phyloP scores from a whole-genome alignment of 257 asterid genomes.

The Nemophila menziesii region DNA sequence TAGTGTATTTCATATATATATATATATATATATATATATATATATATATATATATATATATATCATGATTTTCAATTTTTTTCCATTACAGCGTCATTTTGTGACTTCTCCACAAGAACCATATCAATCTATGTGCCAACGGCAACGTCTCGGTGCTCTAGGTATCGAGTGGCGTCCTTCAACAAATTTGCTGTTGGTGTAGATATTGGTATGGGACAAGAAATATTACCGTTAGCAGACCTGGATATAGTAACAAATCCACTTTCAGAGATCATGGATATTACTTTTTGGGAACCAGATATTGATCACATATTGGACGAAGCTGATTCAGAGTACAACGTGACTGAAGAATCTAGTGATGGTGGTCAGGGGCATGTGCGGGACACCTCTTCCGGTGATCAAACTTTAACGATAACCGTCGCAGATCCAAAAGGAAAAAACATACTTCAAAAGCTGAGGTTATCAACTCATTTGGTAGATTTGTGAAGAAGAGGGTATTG shows the following conservation, averaged over 20 bases:
- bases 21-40: too few relatives aligned
- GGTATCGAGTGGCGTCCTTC: slow-evolving; percentile 94
- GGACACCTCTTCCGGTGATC: slow-evolving; percentile 44
- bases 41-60: too few relatives aligned
- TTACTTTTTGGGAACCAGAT: slow-evolving; percentile 92
- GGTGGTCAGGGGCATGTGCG: slow-evolving; percentile 41
- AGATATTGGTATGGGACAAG: slow-evolving; percentile 69
- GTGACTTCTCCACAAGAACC: too few relatives aligned
- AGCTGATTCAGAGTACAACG: slow-evolving; percentile 81
- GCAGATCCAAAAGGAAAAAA: slow-evolving; percentile 71
- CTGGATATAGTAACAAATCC: slow-evolving; percentile 71
- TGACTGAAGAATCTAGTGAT: slow-evolving; percentile 59
- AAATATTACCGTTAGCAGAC: slow-evolving; percentile 73
- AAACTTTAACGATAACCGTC: slow-evolving; percentile 49
- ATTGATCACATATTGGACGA: slow-evolving; percentile 70
- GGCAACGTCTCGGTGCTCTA: slow-evolving; percentile 75
- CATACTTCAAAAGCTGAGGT: slow-evolving; percentile 41
- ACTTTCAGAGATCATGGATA: slow-evolving; percentile 67
- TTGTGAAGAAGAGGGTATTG: slow-evolving; percentile 40
- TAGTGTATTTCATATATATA: too few relatives aligned
- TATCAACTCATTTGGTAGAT: slow-evolving; percentile 45
- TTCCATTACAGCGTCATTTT: too few relatives aligned
- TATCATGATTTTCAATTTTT: too few relatives aligned
- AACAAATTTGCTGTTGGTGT: slow-evolving; percentile 78
- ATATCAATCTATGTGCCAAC: slow-evolving; percentile 80